Evolutionary conservation across 1,284 basidiomycete genomes (phyloP), one percentile per base, ranked within the genome.

Genomic region (Sporisorium graminicola): DNA sequence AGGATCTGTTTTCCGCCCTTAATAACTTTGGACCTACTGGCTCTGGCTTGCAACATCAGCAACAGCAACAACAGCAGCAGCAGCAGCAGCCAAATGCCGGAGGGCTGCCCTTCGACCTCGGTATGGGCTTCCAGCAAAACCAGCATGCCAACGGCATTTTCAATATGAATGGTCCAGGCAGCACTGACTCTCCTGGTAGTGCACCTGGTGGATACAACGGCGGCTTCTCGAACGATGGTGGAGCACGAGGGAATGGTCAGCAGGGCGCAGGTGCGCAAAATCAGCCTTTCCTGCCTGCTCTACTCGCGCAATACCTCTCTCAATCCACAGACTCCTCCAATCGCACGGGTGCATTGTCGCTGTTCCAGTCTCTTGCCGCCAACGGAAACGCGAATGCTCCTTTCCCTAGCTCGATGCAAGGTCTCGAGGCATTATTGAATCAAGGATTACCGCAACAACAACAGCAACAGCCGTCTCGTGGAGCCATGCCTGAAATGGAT

Each of bases 231-330:
- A 52, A 60, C 52, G 64, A 64, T 9, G 47, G 60, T 22, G 55
- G 56, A 16, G 46, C 37, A 16, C 62, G 64, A 43, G 62, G 22
- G 3, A 46, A 40, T 5, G 50, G 40, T 12, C 62, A 63, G 42
- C 65, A 53, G 24, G 59, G 53, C 4, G 13, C 53, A 33, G 31
- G 49, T 47, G 35, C 62, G 22, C 58, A 64, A 22, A 64, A 52
- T 20, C 60, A 66, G 20, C 57, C 67, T 3, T 57, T 71, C 56
- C 49, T 77, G 42, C 62, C 65, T 18, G 69, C 65, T 10, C 65
- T 80, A 47, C 71, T 74, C 5, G 71, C 65, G 13, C 77, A 76
- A 49, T 75, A 76, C 20, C 68, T 77, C 22, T 76, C 74, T 40
- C 77, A 74, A 14, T 40, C 60, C 3, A 55, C 56, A 16, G 67